Evolutionary conservation across 345 rosid genomes (phyloP).

Genomic region (Cardamine chenopodiifolia): DNA sequence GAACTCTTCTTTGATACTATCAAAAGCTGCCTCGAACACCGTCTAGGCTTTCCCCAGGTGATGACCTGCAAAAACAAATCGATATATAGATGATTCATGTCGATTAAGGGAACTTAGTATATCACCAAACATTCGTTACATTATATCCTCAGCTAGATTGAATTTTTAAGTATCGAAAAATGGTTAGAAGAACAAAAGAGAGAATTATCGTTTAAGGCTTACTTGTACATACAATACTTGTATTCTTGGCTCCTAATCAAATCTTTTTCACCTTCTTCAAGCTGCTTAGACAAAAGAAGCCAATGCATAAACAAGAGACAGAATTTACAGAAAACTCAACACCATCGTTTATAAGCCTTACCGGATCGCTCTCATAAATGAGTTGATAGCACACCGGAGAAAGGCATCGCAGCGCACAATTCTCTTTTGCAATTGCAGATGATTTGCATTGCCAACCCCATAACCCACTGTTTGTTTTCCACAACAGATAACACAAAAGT

Average conservation of each 20-base stretch:
- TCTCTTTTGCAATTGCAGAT: slow-evolving; percentile 65
- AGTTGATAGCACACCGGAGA: slow-evolving; percentile 73
- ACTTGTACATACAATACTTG: slow-evolving; percentile 85
- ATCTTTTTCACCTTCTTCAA: slow-evolving; percentile 89
- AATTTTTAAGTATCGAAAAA: background rate
- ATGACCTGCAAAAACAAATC: slow-evolving; percentile 35
- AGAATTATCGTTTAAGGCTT: slow-evolving; percentile 25
- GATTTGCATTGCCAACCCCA: slow-evolving; percentile 83
- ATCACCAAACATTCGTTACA: background rate
- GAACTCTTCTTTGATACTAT: background rate
- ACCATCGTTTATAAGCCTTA: slow-evolving; percentile 38
- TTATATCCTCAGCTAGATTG: background rate
- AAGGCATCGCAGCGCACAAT: slow-evolving; percentile 78
- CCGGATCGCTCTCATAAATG: slow-evolving; percentile 80
- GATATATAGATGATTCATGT: background rate
- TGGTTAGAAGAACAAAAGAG: slow-evolving; percentile 4
- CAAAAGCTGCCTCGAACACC: slow-evolving; percentile 43
- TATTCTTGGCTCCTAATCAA: slow-evolving; percentile 71
- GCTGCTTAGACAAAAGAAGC: slow-evolving; percentile 47
- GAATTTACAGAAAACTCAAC: background rate
- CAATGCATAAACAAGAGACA: background rate
- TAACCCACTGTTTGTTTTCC: slow-evolving; percentile 61
- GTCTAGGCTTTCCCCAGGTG: slow-evolving; percentile 42
- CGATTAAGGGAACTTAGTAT: background rate
- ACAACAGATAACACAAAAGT: slow-evolving; percentile 27